Base-by-base conservation (phyloP, 306 rosid species). In the Quercus suber region DNA sequence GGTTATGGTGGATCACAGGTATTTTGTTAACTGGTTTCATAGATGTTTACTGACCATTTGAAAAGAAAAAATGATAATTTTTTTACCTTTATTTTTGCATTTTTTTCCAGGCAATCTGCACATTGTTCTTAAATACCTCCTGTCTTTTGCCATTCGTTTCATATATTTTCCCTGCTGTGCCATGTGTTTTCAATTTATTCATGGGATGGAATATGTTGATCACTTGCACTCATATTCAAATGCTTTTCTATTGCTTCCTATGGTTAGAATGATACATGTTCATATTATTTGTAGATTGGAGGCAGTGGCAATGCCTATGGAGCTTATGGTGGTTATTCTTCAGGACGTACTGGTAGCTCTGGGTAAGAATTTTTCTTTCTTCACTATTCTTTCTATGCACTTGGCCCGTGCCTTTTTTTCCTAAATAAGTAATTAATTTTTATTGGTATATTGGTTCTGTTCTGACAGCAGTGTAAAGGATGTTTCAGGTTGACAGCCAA, bases 1-100 rank as follows among this genome's bases (percentile, higher is more conserved):
- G 88, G 89, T 83, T 93, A 91, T 90, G 93, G 97, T 49, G 89
- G 89, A 80, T 89, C 97, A 14, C 98, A 91, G 98, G 99, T 96
- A 87, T 77, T 67, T 69, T 70, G 37, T 65, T 77, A 5, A 69
- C 53, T 37, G 3, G 19, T 35, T 49, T 57, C 20, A 45, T 15
- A 6, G 11, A 33, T 41, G 21, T 21, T 35, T 55, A 23, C 14
- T 18, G 12, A 18, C 20, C 6, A 12, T 45, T 10, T 53, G 55
- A 3, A 5, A 14, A 52, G 19, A 12, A 49, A 49, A 49, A 10
- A 9, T 49, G 17, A 49, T 12, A 49, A 0, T 49, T 49, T 31
- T 69, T 21, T 30, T 1, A 23, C 65, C 65, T 59, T 21, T 58
- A 25, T 58, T 58, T 58, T 11, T 25, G 23, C 30, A 4, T 45